These are phyloP conservation scores for Macrophomina tecta DNA, from an alignment of 2,329 filamentous ascomycete species.

Conservation along the genomic window DNA sequence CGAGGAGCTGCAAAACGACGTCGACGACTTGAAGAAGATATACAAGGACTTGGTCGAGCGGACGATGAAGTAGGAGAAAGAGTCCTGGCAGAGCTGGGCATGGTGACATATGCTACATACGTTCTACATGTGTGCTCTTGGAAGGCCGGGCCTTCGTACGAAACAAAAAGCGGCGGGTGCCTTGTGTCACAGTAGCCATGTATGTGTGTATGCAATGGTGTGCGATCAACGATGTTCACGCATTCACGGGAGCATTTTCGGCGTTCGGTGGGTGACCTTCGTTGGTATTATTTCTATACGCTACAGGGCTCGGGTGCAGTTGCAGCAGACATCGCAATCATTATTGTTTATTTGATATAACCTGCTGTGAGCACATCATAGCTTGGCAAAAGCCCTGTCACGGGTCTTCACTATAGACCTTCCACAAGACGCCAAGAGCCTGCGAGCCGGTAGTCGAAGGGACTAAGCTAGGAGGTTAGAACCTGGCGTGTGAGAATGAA, in stretches of 20 bases:
- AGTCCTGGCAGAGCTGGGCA: not conserved
- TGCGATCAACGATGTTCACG: slow-evolving; percentile 17
- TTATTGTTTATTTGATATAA: not conserved
- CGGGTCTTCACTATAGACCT: too few species aligned
- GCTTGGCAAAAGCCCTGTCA: too few species aligned
- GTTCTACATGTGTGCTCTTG: not conserved
- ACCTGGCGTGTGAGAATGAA: too few species aligned
- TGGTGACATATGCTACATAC: not conserved
- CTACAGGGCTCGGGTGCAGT: not conserved
- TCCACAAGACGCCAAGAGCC: too few species aligned
- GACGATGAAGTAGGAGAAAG: slow-evolving; percentile 67
- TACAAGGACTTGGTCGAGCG: slow-evolving; percentile 91
- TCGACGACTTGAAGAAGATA: slow-evolving; percentile 93
- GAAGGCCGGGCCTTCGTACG: not conserved
- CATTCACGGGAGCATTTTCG: slow-evolving; percentile 13
- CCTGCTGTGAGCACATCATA: too few species aligned
- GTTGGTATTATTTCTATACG: not conserved
- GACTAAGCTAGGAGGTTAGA: too few species aligned
- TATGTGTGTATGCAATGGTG: slow-evolving; percentile 12
- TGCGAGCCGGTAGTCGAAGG: too few species aligned
- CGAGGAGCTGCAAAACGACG: slow-evolving; percentile 87
- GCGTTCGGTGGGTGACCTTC: not conserved
- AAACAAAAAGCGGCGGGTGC: too few species aligned
- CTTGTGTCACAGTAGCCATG: not conserved
- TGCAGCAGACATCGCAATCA: not conserved